Base-by-base conservation (phyloP, 495 filamentous ascomycete species). In the Cudoniella acicularis region DNA sequence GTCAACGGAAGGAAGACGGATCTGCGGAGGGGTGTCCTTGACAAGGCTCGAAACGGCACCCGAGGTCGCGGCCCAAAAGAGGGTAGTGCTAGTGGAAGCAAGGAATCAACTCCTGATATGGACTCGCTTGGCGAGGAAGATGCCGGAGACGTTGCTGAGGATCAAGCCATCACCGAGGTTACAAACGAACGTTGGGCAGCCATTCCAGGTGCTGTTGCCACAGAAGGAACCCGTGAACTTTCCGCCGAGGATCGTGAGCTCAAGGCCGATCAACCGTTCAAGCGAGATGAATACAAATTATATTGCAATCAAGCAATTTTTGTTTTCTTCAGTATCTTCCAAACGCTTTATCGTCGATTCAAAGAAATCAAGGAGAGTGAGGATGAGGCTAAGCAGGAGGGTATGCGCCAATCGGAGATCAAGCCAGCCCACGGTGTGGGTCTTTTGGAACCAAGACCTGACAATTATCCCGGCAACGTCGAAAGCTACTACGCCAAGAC, bases 271-370 rank as follows among this genome's bases (percentile, higher is more conserved):
- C 84, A 90, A 48, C 86, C 90, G 22, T 96, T 90, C 75, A 79
- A 80, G 62, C 88, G 94, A 56, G 80, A 83, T 9, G 80, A 77
- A 60, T 96, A 88, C 76, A 90, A 91, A 60, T 80, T 98, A 65
- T 99, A 92, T 74, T 87, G 84, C 68, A 98, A 96, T 69, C 79
- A 90, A 57, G 87, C 87, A 47, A 89, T 99, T 45, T 93, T 88
- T 65, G 90, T 90, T 73, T 96, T 99, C 78, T 88, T 99, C 76
- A 87, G 88, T 18, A 84, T 93, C 36, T 96, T 98, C 72, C 84
- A 94, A 70, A 87, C 88, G 2, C 76, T 98, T 6, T 98, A 93
- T 71, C 83, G 87, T 60, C 87, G 95, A 36, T 80, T 99, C 11
- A 74, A 85, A 55, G 83, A 86, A 52, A 83, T 98, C 73, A 97